Evolutionary conservation across 805 yeast species (phyloP).

Genomic region (Barnettozyma sp.): DNA sequence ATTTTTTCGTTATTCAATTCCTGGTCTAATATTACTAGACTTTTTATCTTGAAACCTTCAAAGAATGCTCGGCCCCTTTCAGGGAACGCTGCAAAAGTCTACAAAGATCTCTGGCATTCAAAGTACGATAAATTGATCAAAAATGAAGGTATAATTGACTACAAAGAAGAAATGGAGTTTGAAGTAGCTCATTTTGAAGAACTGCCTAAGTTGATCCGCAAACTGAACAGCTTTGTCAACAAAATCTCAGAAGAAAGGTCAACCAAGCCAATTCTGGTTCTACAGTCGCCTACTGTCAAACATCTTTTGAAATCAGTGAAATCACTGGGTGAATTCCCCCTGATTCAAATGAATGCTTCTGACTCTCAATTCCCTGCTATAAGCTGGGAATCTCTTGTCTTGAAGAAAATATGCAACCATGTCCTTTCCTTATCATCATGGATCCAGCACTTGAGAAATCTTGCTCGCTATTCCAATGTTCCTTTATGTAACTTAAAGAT

Average conservation of each 20-base stretch:
- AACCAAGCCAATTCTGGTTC: constrained; percentile 52
- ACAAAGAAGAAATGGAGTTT: constrained; percentile 47
- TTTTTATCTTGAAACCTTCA: constrained; percentile 65
- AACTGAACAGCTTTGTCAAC: constrained; percentile 45
- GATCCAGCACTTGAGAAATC: constrained; percentile 54
- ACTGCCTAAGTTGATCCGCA: constrained; percentile 46
- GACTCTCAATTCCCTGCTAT: constrained; percentile 63
- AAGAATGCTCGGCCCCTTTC: constrained; percentile 60
- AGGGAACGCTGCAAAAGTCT: constrained; percentile 44
- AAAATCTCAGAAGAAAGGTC: constrained; percentile 61
- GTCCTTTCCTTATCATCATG: constrained; percentile 68
- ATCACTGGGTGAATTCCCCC: constrained; percentile 51
- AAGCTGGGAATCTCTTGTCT: constrained; percentile 70
- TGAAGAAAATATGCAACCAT: constrained; percentile 61
- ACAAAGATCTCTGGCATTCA: constrained; percentile 42
- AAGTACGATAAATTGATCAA: constrained; percentile 41
- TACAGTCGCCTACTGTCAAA: constrained; percentile 63
- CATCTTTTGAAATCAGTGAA: constrained; percentile 42
- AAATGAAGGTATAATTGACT: constrained; percentile 42
- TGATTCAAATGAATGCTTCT: constrained; percentile 50
- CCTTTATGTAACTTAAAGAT: constrained; percentile 81
- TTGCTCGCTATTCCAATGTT: constrained; percentile 68
- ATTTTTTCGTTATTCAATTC: constrained; percentile 62
- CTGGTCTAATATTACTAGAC: constrained; percentile 43
- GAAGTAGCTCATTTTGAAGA: constrained; percentile 50